Percentiles rank a stretch among this genome's conserved stretches.
Evolutionary conservation across 768 basidiomycete species (phyloP).

Genomic region (Russula brevipes): DNA sequence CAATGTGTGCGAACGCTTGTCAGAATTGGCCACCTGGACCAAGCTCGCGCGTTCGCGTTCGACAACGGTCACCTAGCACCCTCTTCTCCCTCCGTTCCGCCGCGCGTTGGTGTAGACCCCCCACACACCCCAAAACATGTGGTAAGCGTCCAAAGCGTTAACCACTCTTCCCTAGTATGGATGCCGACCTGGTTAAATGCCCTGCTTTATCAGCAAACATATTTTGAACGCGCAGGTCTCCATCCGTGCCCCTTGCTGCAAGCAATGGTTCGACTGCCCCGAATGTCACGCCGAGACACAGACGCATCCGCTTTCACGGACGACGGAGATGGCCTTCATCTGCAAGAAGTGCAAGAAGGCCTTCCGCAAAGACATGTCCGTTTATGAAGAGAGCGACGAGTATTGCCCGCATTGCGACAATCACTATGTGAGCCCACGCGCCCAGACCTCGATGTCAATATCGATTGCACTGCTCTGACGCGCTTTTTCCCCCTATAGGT

Average conservation of each 20-base stretch:
- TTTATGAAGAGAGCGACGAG: conserved; percentile 95
- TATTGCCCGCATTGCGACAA: conserved; percentile 99
- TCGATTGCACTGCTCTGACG: too few species aligned
- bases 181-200: neutral
- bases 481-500: conserved; percentile 48
- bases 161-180: neutral
- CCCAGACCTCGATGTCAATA: neutral
- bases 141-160: neutral
- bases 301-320: conserved; percentile 66
- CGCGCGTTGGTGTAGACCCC: too few species aligned
- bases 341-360: conserved; percentile 95
- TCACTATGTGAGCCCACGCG: conserved; percentile 71
- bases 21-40: too few species aligned
- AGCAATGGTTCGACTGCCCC: conserved; percentile 95
- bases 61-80: too few species aligned
- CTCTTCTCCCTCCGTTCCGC: too few species aligned
- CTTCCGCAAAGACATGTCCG: conserved; percentile 90
- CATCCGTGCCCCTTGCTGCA: conserved; percentile 95
- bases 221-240: conserved; percentile 94
- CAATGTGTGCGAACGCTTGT: too few species aligned
- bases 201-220: conserved; percentile 64
- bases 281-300: conserved; percentile 89
- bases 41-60: too few species aligned
- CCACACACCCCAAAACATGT: neutral
- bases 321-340: conserved; percentile 76